Conservation (phyloP, 208 protist species). For the Crithidia sp. region DNA sequence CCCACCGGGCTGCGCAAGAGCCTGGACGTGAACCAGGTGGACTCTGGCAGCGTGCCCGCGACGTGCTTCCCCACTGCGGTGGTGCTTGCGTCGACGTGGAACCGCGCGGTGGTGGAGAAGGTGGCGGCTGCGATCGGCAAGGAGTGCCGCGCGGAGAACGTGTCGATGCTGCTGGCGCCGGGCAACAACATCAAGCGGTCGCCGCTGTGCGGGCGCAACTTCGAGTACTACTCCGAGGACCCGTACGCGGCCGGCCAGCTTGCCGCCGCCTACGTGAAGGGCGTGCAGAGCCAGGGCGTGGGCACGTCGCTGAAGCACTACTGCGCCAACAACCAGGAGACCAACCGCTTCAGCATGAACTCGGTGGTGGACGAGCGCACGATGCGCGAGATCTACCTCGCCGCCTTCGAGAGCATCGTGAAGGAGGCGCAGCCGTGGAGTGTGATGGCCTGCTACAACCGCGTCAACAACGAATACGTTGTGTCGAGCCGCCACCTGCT, state of each 20-base stretch:
- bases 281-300: conserved; percentile 39
- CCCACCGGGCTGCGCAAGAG: too few species aligned
- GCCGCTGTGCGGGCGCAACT: conserved; percentile 51
- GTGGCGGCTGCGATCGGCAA: conserved; percentile 10
- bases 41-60: neutral
- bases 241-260: conserved; percentile 30
- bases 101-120: conserved; percentile 11
- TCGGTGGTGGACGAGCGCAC: conserved; percentile 43
- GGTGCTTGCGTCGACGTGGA: conserved; percentile 33
- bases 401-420: conserved; percentile 42
- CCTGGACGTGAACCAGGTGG: too few species aligned
- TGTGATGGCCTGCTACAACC: conserved; percentile 54
- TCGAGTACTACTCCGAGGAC: conserved; percentile 60
- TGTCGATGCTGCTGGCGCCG: conserved; percentile 20
- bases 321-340: conserved; percentile 54
- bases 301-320: conserved; percentile 50
- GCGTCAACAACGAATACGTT: conserved; percentile 35
- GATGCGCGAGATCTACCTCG: conserved; percentile 50
- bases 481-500: conserved; percentile 51
- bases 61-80: conserved; percentile 28
- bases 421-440: conserved; percentile 19
- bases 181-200: conserved; percentile 34
- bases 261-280: conserved; percentile 22
- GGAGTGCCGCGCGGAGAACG: conserved; percentile 24
- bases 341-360: conserved; percentile 15